Base-by-base conservation (phyloP, 371 early-diverging fungal genomes). In the Mucor irregularis region DNA sequence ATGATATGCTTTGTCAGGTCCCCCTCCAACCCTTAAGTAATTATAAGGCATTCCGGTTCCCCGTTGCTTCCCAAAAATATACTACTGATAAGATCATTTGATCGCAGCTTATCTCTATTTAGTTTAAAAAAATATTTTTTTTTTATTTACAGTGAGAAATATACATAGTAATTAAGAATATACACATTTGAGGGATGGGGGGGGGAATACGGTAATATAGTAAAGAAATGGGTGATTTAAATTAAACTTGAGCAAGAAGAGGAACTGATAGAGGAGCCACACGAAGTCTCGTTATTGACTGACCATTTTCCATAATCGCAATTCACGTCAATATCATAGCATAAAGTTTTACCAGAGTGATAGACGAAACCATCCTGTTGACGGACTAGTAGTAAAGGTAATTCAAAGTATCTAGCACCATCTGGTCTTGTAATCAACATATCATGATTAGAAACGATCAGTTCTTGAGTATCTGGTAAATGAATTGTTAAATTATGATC, bases 351-450 rank as follows among this genome's bases (percentile, higher is more conserved):
- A 4, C 63, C 65, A 25, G 75, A 63, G 28, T 62, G 64, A 53
- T 69, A 73, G 19, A 66, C 66, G n/a, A 62, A 58, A 13, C 78
- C 75, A 54, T 78, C 78, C 14, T 69, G 66, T 42, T 42, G 42
- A 25, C 71, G 59, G 9, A 67, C 68, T 17, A 78, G 49, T 6
- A 78, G 46, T 34, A 78, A 39, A 13, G 78, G 63, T 10, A 72
- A 31, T 35, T 77, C 74, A 38, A 73, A 52, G 28, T 66, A 64
- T 8, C 72, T 62, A 8, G 62, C 55, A 8, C 74, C 74, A 42
- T 74, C 63, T 1, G 58, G 50, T n/a, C 61, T 54, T 42, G 59
- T 58, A 6, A 62, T 30, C 1, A 75, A 50, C 21, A 66, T 30
- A 25, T 72, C 66, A 29, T 72, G 72, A 31, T 72, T 58, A 14